Evolutionary conservation across 2,329 filamentous ascomycete genomes (phyloP), one percentile per base, ranked within the genome.

Genomic region (Aspergillus bombycis): DNA sequence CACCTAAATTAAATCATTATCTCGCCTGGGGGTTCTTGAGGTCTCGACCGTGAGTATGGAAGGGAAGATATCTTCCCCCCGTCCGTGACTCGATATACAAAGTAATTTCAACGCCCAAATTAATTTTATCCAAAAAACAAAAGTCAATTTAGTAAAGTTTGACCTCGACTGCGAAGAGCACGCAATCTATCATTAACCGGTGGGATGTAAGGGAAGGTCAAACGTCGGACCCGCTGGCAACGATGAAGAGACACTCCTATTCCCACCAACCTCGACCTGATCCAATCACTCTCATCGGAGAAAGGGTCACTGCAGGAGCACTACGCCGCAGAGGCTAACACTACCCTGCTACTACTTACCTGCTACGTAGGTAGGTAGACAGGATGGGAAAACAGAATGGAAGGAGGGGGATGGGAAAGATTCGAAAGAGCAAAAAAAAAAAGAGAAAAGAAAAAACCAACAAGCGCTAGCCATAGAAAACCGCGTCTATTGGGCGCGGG

Each of bases 371-470:
- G 46, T 36, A 54, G 21, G 30, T 28, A 45, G 36, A 52, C 58
- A 52, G 45, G 19, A 32, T 59, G 50, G 32, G 36, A 56, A 62
- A 59, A 60, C 21, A 21, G 41, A 53, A 50, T n/a, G 34, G 59
- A 54, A 19, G 34, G 10, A 34, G 38, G 43, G 43, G 36, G 41
- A 61, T 58, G 54, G 41, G 34, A 60, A 62, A 16, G 7, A 41
- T 16, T 38, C n/a, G 10, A 32, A 30, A 26, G 41, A 26, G 62
- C 45, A 61, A 62, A 57, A 43, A 46, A 60, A 63, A n/a, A n/a
- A n/a, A n/a, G n/a, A n/a, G n/a, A 50, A 61, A 61, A 57, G 36
- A 46, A 60, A 63, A 64, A 69, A 66, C 67, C 69, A 70, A 71
- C 68, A 70, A 56, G 60, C 66, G 65, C 67, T 68, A 69, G 69